Evolutionary conservation across 768 basidiomycete genomes (phyloP), one percentile per base, ranked within the genome.

Genomic region (Rhodosporidiobolus odoratus): DNA sequence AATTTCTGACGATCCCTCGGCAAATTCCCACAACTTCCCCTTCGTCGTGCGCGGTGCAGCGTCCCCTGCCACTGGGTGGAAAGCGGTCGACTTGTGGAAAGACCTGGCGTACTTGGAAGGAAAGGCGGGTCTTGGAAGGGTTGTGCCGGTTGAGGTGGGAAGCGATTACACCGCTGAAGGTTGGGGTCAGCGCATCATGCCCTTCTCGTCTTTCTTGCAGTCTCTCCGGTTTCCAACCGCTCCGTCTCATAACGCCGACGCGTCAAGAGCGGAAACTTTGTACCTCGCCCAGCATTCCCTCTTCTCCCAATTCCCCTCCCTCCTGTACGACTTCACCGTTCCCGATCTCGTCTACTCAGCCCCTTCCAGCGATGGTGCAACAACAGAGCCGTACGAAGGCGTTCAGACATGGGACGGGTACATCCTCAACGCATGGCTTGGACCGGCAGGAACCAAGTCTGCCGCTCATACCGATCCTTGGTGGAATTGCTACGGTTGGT

Each of bases 401-500:
- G 92, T 91, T 2, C 75, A 76, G 30, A 88, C 88, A 69, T 85
- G 85, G 23, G 87, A 88, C 25, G 83, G 85, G 59, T 82, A 88
- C 17, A 82, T 89, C 13, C 79, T 89, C 34, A 93, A 92, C 75
- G 85, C 83, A 15, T 95, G 92, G 92, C 77, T 94, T 10, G 92
- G 92, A 0, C 90, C 91, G 1, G 81, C 81, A 65, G 87, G 87
- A 35, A 89, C 93, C 0, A 78, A 88, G 17, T 91, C 91, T 15
- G 95, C 94, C 3, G 91, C 95, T 0, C 96, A 99, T 80, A 92
- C 88, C 10, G 95, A 99, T 77, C 94, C 94, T 5, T 96, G 88
- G 80, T 91, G 86, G 81, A 99, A 99, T 78, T 84, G 89, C 71
- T 98, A 91, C 78, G 86, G 92, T 92, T 79, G 72, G 83, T 75